These are phyloP conservation scores for Fusarium verticillioides DNA, from an alignment of 2,329 filamentous ascomycete genomes.

Conservation along the genomic window DNA sequence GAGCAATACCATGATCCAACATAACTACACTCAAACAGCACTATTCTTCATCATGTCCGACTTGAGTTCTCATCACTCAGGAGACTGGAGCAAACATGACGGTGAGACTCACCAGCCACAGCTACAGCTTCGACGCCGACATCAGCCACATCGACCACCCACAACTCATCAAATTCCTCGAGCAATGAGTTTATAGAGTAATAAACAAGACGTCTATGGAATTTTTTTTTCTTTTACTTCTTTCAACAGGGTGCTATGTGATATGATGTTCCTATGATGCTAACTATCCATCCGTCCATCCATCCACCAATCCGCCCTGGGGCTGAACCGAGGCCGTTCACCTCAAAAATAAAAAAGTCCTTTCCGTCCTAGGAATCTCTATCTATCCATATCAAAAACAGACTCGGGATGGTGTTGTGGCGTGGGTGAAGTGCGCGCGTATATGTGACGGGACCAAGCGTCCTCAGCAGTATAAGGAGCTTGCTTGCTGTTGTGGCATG, in stretches of 20 bases:
- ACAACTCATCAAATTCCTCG: neutral
- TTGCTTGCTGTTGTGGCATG: conserved; percentile 39
- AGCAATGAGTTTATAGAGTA: neutral
- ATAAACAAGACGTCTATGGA: conserved; percentile 34
- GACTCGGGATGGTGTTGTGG: conserved; percentile 32
- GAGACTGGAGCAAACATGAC: neutral
- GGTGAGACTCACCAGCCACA: conserved; percentile 19
- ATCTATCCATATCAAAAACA: conserved; percentile 35
- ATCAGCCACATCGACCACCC: conserved; percentile 26
- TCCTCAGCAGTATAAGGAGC: conserved; percentile 27
- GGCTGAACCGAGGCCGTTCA: conserved; percentile 29
- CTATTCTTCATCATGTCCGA: neutral
- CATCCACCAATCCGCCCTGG: conserved; percentile 33
- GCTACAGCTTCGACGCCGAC: neutral
- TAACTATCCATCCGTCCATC: conserved; percentile 44
- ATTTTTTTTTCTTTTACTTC: conserved; percentile 42
- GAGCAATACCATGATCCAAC: neutral
- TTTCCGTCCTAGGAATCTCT: conserved; percentile 37
- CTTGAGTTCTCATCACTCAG: neutral
- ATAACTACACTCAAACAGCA: neutral
- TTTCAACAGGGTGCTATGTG: conserved; percentile 41
- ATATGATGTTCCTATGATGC: conserved; percentile 42
- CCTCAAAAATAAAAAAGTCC: conserved; percentile 23
- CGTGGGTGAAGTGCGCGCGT: conserved; percentile 30
- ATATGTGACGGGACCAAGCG: conserved; percentile 18